Percentiles rank a stretch among this genome's conserved stretches.
These are phyloP conservation scores for Verticillium isaacii DNA, from an alignment of 2,329 filamentous ascomycete genomes.

Conservation along the genomic window DNA sequence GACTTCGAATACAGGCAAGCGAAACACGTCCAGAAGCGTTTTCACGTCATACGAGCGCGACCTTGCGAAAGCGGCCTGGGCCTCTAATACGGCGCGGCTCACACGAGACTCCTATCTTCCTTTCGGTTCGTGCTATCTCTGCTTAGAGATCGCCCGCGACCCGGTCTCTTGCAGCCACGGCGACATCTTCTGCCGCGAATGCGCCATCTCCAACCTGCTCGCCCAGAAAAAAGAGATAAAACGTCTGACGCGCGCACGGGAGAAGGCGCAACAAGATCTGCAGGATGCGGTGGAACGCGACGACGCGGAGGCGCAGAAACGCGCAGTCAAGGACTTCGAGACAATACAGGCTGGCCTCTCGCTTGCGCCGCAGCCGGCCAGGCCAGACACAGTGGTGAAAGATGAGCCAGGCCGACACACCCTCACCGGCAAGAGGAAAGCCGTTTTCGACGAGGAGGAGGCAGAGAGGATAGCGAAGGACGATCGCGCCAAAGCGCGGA, in stretches of 20 bases:
- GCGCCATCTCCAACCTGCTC: conserved; percentile 84
- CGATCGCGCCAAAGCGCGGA: conserved; percentile 66
- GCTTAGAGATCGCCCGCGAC: conserved; percentile 72
- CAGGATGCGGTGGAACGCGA: conserved; percentile 54
- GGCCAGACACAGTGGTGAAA: background rate
- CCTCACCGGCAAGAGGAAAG: conserved; percentile 62
- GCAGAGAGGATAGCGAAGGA: conserved; percentile 63
- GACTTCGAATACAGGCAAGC: conserved; percentile 54
- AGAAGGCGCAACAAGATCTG: conserved; percentile 56
- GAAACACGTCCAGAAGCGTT: conserved; percentile 86
- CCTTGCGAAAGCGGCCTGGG: conserved; percentile 78
- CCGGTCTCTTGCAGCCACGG: conserved; percentile 81
- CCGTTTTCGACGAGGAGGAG: conserved; percentile 74
- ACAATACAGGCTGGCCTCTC: conserved; percentile 69
- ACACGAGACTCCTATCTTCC: conserved; percentile 87
- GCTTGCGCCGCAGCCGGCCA: conserved; percentile 13
- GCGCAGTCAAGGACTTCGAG: conserved; percentile 79
- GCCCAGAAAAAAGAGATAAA: conserved; percentile 90
- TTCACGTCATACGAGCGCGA: conserved; percentile 90
- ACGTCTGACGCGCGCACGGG: conserved; percentile 63
- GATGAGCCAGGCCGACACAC: background rate
- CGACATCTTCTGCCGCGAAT: conserved; percentile 94
- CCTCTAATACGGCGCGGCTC: conserved; percentile 75
- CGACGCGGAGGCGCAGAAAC: conserved; percentile 64
- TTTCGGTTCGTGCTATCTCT: conserved; percentile 85